These are phyloP conservation scores for Rutstroemia sp. DNA, from an alignment of 2,329 filamentous ascomycete genomes.

Conservation along the genomic window DNA sequence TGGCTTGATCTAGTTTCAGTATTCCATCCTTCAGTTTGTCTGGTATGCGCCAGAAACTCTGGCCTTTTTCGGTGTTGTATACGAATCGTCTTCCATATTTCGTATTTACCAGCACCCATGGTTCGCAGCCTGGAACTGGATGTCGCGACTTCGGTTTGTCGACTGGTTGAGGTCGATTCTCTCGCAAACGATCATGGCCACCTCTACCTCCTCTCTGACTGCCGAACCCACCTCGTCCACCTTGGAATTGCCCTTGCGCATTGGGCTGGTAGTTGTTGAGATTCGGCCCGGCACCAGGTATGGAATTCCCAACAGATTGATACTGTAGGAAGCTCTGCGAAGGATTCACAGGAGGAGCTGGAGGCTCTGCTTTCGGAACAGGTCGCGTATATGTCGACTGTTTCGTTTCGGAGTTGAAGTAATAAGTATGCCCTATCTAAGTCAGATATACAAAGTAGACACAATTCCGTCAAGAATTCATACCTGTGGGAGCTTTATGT, in stretches of 20 bases:
- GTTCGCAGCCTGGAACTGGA: constrained; percentile 70
- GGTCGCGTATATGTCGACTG: constrained; percentile 83
- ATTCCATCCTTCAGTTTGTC: constrained; percentile 77
- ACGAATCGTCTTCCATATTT: constrained; percentile 85
- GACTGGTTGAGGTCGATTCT: constrained; percentile 50
- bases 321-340: constrained; percentile 37
- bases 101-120: constrained; percentile 91
- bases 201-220: constrained; percentile 42
- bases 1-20: constrained; percentile 62
- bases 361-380: constrained; percentile 28
- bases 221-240: constrained; percentile 34
- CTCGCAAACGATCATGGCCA: constrained; percentile 42
- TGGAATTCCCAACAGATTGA: constrained; percentile 33
- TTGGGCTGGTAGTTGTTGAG: constrained; percentile 22
- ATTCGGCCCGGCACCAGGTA: constrained; percentile 30
- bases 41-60: constrained; percentile 94
- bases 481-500: constrained; percentile 71
- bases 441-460: neutral
- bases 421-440: constrained; percentile 61
- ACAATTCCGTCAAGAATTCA: neutral
- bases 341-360: constrained; percentile 24
- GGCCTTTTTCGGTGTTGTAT: constrained; percentile 76
- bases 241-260: constrained; percentile 18
- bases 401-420: constrained; percentile 75
- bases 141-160: constrained; percentile 79